Percentiles rank a stretch among this genome's conserved stretches.
These are phyloP conservation scores for Lachnellula occidentalis DNA, from an alignment of 2,329 filamentous ascomycete species.

Conservation along the genomic window DNA sequence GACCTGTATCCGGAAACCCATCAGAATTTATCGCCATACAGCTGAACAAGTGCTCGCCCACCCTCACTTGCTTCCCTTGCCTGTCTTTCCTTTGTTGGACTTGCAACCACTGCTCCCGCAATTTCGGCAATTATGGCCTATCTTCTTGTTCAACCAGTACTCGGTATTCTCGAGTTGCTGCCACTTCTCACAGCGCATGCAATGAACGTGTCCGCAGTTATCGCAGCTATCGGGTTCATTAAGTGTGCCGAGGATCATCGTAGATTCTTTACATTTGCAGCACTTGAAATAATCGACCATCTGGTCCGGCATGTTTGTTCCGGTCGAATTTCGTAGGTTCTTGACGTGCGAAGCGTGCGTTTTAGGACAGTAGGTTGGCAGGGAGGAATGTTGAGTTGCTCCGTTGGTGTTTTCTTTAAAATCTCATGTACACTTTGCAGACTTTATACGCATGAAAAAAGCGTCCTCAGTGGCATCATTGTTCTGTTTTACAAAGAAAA, in stretches of 20 bases:
- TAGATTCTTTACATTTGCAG: background rate
- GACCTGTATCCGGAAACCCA: too few species aligned
- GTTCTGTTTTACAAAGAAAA: too few species aligned
- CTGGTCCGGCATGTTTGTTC: background rate
- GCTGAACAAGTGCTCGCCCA: background rate
- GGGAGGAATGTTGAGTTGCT: too few species aligned
- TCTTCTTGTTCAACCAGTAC: background rate
- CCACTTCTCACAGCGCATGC: background rate
- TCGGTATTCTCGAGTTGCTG: background rate
- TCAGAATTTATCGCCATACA: background rate
- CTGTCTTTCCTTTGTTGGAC: background rate
- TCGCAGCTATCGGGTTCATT: background rate
- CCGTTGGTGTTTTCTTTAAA: too few species aligned
- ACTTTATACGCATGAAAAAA: too few species aligned
- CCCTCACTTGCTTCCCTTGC: background rate
- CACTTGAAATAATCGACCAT: background rate
- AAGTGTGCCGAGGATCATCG: background rate
- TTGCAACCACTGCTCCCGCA: background rate
- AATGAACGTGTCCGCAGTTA: background rate
- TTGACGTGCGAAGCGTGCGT: too few species aligned
- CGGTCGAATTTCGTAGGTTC: too few species aligned
- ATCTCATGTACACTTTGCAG: too few species aligned
- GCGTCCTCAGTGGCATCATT: too few species aligned
- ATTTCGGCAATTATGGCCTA: background rate
- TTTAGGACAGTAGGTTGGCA: too few species aligned